Base-by-base conservation (phyloP, 345 rosid species). In the Citrus maxima region DNA sequence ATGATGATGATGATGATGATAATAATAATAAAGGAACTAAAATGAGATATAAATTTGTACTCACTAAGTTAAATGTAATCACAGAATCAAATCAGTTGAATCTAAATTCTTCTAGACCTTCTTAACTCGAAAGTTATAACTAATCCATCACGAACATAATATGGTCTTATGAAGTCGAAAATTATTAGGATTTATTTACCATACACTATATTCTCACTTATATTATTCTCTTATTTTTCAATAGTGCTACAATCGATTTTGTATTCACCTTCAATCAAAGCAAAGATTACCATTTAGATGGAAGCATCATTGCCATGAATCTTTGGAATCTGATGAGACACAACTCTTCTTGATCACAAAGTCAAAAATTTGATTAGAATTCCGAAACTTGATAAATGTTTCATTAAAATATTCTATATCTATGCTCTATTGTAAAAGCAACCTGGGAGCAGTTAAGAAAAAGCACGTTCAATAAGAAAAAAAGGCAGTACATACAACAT, bases 381-480 rank as follows among this genome's bases (percentile, higher is more conserved):
- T 42, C 2, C 10, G 40, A 16, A 24, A 64, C 59, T 61, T 12
- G n/a, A 46, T 42, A 49, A 38, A 58, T 64, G 25, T 58, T 27
- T 75, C 30, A 10, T 34, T 64, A 54, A 18, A 19, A 27, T 25
- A 28, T n/a, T 51, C 2, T 35, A 6, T 30, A 5, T n/a, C 10
- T 13, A 7, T 30, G 14, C 32, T 49, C 21, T 54, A 19, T 7
- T 67, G 38, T 54, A 19, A 27, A 78, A 59, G 63, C 28, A 16
- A 38, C 5, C 19, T 38, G 78, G 69, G 77, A 77, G 87, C 54
- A 22, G 87, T 85, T 85, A 77, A 37, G 27, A 73, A 75, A 66
- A 35, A 76, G 28, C 32, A 60, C 21, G 37, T 32, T 74, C 18
- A 9, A 56, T 0, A 59, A 40, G 69, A 27, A 73, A 83, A 78